Conservation (phyloP, 2,329 filamentous ascomycete species). For the Conoideocrella luteorostrata region DNA sequence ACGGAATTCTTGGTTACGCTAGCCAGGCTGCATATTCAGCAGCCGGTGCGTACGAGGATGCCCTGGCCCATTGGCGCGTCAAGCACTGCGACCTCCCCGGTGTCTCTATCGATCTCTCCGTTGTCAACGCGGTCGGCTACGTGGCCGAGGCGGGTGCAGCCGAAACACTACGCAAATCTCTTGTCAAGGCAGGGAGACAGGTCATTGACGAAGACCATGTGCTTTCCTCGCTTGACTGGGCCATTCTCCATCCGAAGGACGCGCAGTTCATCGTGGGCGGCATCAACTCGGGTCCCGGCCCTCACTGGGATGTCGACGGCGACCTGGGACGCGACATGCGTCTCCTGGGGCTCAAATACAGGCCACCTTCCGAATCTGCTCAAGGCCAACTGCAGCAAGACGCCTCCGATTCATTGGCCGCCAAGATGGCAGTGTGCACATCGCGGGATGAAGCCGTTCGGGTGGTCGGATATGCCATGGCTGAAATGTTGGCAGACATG, state of each 20-base stretch:
- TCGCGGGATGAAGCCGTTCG: background rate
- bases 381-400: background rate
- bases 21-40: conserved; percentile 30
- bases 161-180: background rate
- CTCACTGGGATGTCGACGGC: conserved; percentile 6
- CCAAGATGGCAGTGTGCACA: background rate
- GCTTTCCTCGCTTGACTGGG: background rate
- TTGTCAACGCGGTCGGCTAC: background rate
- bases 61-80: conserved; percentile 13
- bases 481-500: conserved; percentile 14
- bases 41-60: conserved; percentile 28
- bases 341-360: conserved; percentile 7
- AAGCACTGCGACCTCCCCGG: background rate
- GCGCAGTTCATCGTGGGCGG: conserved; percentile 4
- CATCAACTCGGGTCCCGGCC: conserved; percentile 8
- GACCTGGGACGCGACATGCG: conserved; percentile 8
- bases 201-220: background rate
- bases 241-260: background rate
- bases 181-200: background rate
- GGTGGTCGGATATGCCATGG: background rate
- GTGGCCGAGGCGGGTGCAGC: background rate
- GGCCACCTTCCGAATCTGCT: background rate
- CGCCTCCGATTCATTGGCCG: background rate
- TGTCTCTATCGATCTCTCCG: background rate
- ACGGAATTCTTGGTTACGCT: conserved; percentile 19